A percentile compares a stretch with the other conserved stretches of the same genome.
phyloP scores from a whole-genome alignment of 1,284 basidiomycete species.

The Ganoderma lingzhi region DNA sequence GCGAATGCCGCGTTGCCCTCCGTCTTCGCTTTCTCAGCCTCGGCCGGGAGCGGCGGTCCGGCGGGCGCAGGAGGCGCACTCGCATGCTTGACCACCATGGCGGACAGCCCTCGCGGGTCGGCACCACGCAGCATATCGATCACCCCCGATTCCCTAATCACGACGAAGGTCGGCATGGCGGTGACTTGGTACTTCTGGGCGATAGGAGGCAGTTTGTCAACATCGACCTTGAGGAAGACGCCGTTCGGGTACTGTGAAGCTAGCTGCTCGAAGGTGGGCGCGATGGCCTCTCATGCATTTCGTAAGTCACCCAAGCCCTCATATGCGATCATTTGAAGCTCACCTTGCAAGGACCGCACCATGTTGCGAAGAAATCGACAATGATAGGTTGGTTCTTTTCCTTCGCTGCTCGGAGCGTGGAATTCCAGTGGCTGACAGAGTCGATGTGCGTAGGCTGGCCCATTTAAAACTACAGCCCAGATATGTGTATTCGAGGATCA shows the following conservation, averaged over 20 bases:
- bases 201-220: slow-evolving; percentile 16
- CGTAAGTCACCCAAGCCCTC: background rate
- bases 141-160: slow-evolving; percentile 13
- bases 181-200: slow-evolving; percentile 21
- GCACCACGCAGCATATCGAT: slow-evolving; percentile 18
- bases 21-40: slow-evolving; percentile 18
- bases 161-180: slow-evolving; percentile 21
- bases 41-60: slow-evolving; percentile 8
- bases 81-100: slow-evolving; percentile 18
- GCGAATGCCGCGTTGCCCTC: slow-evolving; percentile 22
- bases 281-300: slow-evolving; percentile 7
- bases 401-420: slow-evolving; percentile 19
- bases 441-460: slow-evolving; percentile 10
- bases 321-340: slow-evolving; percentile 21
- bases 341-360: slow-evolving; percentile 22
- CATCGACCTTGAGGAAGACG: slow-evolving; percentile 23
- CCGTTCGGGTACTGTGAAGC: slow-evolving; percentile 12
- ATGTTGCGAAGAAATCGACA: slow-evolving; percentile 25
- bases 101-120: slow-evolving; percentile 11
- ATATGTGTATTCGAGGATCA: background rate
- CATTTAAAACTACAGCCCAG: slow-evolving; percentile 1
- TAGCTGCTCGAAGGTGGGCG: slow-evolving; percentile 16
- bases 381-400: slow-evolving; percentile 17
- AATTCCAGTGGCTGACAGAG: slow-evolving; percentile 24
- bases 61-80: background rate